A percentile compares a stretch with the other conserved stretches of the same genome.
Conservation (phyloP, 2,329 filamentous ascomycete species). For the Thielaviopsis populi region DNA sequence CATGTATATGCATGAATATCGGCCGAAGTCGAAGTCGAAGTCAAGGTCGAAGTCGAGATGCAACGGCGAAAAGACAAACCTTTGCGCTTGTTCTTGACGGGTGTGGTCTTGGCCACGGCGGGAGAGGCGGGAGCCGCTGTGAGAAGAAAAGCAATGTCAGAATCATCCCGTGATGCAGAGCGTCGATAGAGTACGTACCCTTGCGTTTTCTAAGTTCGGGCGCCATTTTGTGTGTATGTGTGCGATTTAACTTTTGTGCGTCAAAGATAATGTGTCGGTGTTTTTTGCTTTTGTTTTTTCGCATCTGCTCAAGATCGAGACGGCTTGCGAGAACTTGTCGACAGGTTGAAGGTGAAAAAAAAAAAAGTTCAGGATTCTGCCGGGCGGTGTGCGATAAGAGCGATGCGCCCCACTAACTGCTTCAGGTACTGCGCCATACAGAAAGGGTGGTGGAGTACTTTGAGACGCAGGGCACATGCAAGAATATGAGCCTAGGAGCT, state of each 20-base stretch:
- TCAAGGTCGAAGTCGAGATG: background rate
- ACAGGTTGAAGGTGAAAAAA: conserved; percentile 17
- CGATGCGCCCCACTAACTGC: conserved; percentile 7
- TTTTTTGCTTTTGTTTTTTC: too few relatives aligned
- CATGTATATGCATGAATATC: background rate
- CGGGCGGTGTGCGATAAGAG: conserved; percentile 17
- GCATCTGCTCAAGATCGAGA: background rate
- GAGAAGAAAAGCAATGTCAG: conserved; percentile 2
- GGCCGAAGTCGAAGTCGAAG: background rate
- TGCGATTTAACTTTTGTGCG: conserved; percentile 17
- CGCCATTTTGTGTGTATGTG: conserved; percentile 27
- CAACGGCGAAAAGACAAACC: conserved; percentile 20
- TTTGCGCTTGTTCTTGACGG: conserved; percentile 24
- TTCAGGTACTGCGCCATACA: background rate
- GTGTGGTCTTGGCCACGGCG: conserved; percentile 16
- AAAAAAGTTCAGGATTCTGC: conserved; percentile 28
- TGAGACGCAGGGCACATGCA: background rate
- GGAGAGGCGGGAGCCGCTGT: conserved; percentile 10
- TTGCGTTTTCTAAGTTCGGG: conserved; percentile 30
- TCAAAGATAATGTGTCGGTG: conserved; percentile 14
- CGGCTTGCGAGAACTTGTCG: conserved; percentile 5
- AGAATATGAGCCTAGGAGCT: background rate
- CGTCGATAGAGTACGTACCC: conserved; percentile 20
- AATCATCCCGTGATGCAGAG: background rate
- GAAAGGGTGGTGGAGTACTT: background rate